Base-by-base conservation (phyloP, 495 filamentous ascomycete genomes). In the Umbilicaria muhlenbergii region DNA sequence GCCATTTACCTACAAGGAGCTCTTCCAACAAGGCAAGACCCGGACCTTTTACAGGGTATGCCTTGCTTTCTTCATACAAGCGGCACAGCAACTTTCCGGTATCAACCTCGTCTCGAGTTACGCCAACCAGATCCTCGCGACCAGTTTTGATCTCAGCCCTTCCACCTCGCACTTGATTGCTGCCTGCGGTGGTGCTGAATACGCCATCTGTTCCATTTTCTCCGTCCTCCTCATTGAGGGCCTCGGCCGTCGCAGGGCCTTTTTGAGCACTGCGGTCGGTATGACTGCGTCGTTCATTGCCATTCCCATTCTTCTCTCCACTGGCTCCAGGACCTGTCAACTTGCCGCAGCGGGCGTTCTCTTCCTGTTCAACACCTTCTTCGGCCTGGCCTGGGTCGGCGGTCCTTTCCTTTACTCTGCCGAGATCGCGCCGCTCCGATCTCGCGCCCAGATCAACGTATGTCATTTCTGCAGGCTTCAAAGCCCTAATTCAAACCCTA, bases 321-420 rank as follows among this genome's bases (percentile, higher is more conserved):
- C 49, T 34, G 50, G 50, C 11, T 46, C 48, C 13, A 42, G 46
- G 12, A 28, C 17, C 5, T 36, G 41, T 14, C 35, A 17, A 11
- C n/a, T 45, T n/a, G 16, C 38, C 1, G 35, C 46, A 0, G 50
- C 46, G 14, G 51, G 73, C 35, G 62, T 57, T 1, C 64, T 70
- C 1, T 69, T 66, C 1, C 63, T 68, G 17, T 76, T 74, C 51
- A 65, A 78, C 39, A 74, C 75, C 58, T 57, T 78, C 19, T 79
- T 75, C 61, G 75, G 74, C 54, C 57, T 61, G 34, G 79, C 78
- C 63, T 72, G 74, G 52, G 70, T 73, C 73, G 73, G 43, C 19
- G 19, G 19, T 21, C 19, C 19, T 5, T 78, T 74, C 56, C 54
- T 76, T 12, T 76, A 76, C 58, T 66, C 65, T 32, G 67, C 74